Evolutionary conservation across 768 basidiomycete genomes (phyloP).

Genomic region (Multifurca ochricompacta): DNA sequence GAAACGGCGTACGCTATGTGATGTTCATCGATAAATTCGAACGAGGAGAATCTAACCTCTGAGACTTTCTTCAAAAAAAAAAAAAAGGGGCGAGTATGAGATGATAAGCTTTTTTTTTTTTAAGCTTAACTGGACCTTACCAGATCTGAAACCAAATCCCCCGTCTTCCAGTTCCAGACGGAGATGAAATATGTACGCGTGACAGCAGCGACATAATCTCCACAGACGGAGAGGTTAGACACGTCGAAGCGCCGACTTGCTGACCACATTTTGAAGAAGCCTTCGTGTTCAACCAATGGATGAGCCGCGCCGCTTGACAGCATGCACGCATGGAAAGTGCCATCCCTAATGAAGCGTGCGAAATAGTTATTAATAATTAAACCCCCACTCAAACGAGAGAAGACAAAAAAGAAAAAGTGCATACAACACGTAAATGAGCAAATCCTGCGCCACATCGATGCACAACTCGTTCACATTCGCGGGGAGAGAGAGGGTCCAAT

Average conservation of each 20-base stretch:
- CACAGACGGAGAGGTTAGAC: neutral
- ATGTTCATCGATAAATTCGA: neutral
- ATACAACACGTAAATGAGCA: neutral
- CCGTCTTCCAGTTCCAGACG: neutral
- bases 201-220: conserved; percentile 2
- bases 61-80: neutral
- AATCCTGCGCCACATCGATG: neutral
- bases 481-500: neutral
- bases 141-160: neutral
- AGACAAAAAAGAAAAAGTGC: neutral
- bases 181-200: neutral
- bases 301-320: neutral
- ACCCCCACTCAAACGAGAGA: neutral
- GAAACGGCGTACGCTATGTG: neutral
- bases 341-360: neutral
- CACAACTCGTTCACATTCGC: neutral
- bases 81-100: too few species aligned
- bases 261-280: neutral
- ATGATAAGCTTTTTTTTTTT: too few species aligned
- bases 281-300: neutral
- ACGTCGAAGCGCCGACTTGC: neutral
- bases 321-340: neutral
- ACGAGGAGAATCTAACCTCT: neutral
- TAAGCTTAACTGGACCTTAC: too few species aligned
- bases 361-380: neutral